Evolutionary conservation across 306 rosid genomes (phyloP).

Genomic region (Trifolium repens): DNA sequence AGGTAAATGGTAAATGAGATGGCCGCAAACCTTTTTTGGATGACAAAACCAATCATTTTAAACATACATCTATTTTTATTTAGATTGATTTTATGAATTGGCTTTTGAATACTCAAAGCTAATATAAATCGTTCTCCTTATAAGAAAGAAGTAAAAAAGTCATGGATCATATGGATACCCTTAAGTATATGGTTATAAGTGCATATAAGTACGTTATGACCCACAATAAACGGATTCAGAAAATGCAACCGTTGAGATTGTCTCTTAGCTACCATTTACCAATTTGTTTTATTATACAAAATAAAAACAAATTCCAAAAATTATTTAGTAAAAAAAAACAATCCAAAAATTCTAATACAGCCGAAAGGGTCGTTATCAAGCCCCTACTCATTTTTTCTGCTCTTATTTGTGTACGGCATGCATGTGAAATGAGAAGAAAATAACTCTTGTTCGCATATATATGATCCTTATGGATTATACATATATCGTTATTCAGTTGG

Average conservation of each 20-base stretch:
- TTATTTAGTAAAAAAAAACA: neutral
- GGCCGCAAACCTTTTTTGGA: no score
- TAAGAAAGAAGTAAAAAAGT: no score
- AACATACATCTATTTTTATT: no score
- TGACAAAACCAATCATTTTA: no score
- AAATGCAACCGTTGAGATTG: conserved; percentile 35
- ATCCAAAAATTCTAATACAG: neutral
- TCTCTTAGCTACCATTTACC: neutral
- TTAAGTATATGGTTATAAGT: neutral
- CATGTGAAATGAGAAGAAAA: neutral
- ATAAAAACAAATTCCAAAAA: neutral
- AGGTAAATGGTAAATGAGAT: no score
- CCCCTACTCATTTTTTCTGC: neutral
- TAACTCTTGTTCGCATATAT: neutral
- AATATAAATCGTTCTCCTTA: no score
- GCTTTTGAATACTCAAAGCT: no score
- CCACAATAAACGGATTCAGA: conserved; percentile 22
- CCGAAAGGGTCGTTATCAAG: neutral
- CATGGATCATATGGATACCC: neutral
- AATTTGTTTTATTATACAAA: conserved; percentile 5
- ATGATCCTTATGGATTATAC: neutral
- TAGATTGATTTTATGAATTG: no score
- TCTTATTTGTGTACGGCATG: neutral
- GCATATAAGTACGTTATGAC: neutral
- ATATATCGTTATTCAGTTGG: conserved; percentile 12